Percentiles rank a stretch among this genome's conserved stretches.
phyloP scores from a whole-genome alignment of 495 filamentous ascomycete species.

The Xylaria cubensis region DNA sequence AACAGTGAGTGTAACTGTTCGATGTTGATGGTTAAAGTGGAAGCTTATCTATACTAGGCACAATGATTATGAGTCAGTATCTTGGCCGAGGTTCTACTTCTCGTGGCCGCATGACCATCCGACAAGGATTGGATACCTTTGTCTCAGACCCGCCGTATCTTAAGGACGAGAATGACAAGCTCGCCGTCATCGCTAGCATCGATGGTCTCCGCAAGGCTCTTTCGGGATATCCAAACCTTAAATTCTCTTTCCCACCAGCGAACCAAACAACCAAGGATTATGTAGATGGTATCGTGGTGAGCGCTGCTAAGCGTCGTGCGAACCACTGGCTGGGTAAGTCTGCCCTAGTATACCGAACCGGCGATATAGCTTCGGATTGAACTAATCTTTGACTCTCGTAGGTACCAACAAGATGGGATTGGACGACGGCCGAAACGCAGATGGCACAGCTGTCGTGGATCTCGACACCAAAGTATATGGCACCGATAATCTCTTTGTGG shows the following conservation, averaged over 20 bases:
- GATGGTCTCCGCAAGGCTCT: slow-evolving; percentile 65
- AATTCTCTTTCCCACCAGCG: slow-evolving; percentile 58
- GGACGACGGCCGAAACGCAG: slow-evolving; percentile 65
- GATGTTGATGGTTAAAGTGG: neutral
- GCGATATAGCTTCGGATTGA: neutral
- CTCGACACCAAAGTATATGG: slow-evolving; percentile 73
- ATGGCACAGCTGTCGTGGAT: slow-evolving; percentile 75
- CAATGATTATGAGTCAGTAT: slow-evolving; percentile 71
- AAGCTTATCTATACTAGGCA: slow-evolving; percentile 39
- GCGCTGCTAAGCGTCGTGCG: slow-evolving; percentile 62
- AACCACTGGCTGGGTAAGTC: slow-evolving; percentile 71
- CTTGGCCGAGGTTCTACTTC: slow-evolving; percentile 69
- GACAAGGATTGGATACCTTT: slow-evolving; percentile 57
- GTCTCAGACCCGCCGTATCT: slow-evolving; percentile 64
- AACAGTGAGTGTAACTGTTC: slow-evolving; percentile 41
- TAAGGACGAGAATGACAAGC: slow-evolving; percentile 59
- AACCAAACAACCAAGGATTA: slow-evolving; percentile 60
- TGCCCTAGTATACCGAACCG: neutral
- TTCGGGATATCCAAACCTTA: slow-evolving; percentile 56
- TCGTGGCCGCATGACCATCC: slow-evolving; percentile 68
- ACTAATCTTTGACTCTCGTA: slow-evolving; percentile 37
- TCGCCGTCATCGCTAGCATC: slow-evolving; percentile 59
- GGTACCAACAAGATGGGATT: slow-evolving; percentile 67
- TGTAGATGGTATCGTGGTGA: slow-evolving; percentile 57
- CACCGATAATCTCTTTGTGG: slow-evolving; percentile 71